A percentile compares a stretch with the other conserved stretches of the same genome.
Evolutionary conservation across 2,329 filamentous ascomycete genomes (phyloP).

Genomic region (Diplodia sapinea): DNA sequence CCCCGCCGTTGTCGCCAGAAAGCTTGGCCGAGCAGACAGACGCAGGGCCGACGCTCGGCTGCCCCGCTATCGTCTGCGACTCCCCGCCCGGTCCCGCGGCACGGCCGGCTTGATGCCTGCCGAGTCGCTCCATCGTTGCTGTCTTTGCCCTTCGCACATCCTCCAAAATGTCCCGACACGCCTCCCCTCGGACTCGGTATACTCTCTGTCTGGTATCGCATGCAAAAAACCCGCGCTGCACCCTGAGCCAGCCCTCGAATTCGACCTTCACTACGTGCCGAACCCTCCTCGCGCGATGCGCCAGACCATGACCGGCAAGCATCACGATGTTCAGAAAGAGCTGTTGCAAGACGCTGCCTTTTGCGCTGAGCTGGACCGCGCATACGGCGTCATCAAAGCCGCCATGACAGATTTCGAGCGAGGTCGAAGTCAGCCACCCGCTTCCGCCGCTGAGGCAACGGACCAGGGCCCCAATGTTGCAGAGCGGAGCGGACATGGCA

Average conservation of each 20-base stretch:
- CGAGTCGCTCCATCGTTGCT: too few species aligned
- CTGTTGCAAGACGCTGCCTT: not conserved
- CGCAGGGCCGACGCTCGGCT: not conserved
- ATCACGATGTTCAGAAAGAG: not conserved
- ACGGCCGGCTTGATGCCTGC: not conserved
- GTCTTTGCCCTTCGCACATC: too few species aligned
- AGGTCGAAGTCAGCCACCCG: too few species aligned
- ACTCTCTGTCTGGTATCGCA: conserved; percentile 9
- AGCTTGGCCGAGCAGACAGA: conserved; percentile 2
- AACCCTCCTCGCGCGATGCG: conserved; percentile 2
- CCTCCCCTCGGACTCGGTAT: not conserved
- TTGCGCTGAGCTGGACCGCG: not conserved
- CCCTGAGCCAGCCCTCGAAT: not conserved
- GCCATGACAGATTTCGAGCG: not conserved
- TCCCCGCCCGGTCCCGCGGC: too few species aligned
- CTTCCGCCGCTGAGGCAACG: too few species aligned
- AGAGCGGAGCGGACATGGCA: not conserved
- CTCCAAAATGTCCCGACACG: not conserved
- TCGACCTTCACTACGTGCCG: conserved; percentile 1
- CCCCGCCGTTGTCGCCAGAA: conserved; percentile 8
- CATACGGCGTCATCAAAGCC: not conserved
- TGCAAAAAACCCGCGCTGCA: not conserved
- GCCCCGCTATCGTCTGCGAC: too few species aligned
- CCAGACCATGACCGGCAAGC: conserved; percentile 9
- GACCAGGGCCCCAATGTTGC: too few species aligned